A percentile compares a stretch with the other conserved stretches of the same genome.
phyloP scores from a whole-genome alignment of 1,284 basidiomycete species.

The Volvariella surrecta region DNA sequence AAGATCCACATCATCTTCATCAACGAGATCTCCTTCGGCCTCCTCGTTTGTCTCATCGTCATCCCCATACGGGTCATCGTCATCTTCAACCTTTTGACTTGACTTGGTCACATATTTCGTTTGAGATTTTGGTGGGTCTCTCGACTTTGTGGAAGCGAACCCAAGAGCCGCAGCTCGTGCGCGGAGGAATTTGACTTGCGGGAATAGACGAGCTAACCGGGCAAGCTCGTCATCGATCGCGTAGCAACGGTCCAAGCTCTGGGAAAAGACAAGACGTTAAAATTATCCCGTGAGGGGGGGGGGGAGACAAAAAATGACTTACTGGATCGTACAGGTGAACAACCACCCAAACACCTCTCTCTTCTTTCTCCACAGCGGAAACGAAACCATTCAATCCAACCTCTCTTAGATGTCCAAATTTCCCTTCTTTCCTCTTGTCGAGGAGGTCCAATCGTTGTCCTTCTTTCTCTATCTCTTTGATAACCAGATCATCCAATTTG shows the following conservation, averaged over 20 bases:
- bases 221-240: conserved; percentile 61
- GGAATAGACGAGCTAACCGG: conserved; percentile 58
- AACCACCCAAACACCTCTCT: conserved; percentile 64
- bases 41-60: conserved; percentile 33
- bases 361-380: conserved; percentile 68
- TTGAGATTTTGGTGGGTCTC: conserved; percentile 9
- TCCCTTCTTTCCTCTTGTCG: conserved; percentile 39
- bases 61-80: conserved; percentile 38
- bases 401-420: conserved; percentile 77
- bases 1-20: conserved; percentile 57
- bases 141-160: conserved; percentile 42
- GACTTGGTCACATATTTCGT: conserved; percentile 10
- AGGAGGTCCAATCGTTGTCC: conserved; percentile 29
- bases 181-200: conserved; percentile 73
- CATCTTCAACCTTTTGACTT: conserved; percentile 26
- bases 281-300: conserved; percentile 6
- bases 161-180: conserved; percentile 69
- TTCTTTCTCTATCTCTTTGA: conserved; percentile 30
- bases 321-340: conserved; percentile 82
- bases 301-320: conserved; percentile 20
- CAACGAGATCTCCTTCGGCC: conserved; percentile 22
- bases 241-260: conserved; percentile 72
- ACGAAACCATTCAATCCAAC: conserved; percentile 71
- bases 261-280: conserved; percentile 6
- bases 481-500: conserved; percentile 32